phyloP scores from a whole-genome alignment of 306 rosid genomes.

The Cucurbita argyrosperma region DNA sequence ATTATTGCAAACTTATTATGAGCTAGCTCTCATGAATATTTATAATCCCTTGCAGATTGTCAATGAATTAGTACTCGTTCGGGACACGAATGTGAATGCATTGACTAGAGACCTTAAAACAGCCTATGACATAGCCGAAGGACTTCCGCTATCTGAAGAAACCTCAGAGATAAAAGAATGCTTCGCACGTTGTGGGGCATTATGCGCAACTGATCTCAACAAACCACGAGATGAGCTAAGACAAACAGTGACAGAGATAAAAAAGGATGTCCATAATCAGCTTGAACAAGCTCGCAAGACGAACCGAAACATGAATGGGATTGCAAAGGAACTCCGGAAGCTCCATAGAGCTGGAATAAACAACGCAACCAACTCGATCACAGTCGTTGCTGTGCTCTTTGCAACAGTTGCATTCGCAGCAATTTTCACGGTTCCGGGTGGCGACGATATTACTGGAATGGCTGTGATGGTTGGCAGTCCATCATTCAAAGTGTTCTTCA shows the following conservation, averaged over 20 bases:
- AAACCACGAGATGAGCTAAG: slow-evolving; percentile 73
- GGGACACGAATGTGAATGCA: slow-evolving; percentile 61
- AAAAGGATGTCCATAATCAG: slow-evolving; percentile 58
- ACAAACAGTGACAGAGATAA: slow-evolving; percentile 60
- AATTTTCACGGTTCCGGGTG: slow-evolving; percentile 80
- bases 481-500: slow-evolving; percentile 54
- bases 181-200: slow-evolving; percentile 41
- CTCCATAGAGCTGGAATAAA: slow-evolving; percentile 64
- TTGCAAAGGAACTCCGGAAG: slow-evolving; percentile 57
- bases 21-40: neutral
- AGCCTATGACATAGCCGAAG: slow-evolving; percentile 73
- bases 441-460: slow-evolving; percentile 32
- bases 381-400: slow-evolving; percentile 74
- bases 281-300: slow-evolving; percentile 85
- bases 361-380: slow-evolving; percentile 78
- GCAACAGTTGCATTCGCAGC: slow-evolving; percentile 86
- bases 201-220: slow-evolving; percentile 62
- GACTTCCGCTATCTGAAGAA: slow-evolving; percentile 60
- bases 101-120: slow-evolving; percentile 71
- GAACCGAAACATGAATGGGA: slow-evolving; percentile 49
- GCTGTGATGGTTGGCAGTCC: slow-evolving; percentile 30
- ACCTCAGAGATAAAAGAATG: slow-evolving; percentile 34
- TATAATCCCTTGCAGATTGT: slow-evolving; percentile 55
- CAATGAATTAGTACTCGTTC: slow-evolving; percentile 38
- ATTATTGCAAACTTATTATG: neutral